Base-by-base conservation (phyloP, 2,329 filamentous ascomycete genomes). In the Penicillium janthinellum region DNA sequence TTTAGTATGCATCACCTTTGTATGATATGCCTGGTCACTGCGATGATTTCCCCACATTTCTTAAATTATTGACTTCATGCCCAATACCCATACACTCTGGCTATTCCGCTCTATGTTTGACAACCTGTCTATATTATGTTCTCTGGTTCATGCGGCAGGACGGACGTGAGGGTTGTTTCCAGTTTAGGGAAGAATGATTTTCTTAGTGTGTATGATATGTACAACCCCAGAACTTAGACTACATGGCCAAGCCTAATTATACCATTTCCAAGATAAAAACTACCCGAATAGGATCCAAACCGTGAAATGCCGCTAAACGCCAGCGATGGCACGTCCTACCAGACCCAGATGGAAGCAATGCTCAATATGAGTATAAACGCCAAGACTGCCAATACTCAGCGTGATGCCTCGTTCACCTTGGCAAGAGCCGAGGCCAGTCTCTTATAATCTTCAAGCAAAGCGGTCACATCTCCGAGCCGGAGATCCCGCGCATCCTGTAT, bases 361-460 rank as follows among this genome's bases (percentile, higher is more conserved):
- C 15, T 17, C 37, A 17, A 34, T 28, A 51, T 14, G 37, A 50
- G 6, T 41, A 17, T 41, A 35, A 41, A 51, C 12, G 10, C 48
- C 10, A 45, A 20, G 45, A 4, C 2, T 20, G 17, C 17, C 20
- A 5, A 35, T 22, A 39, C 7, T 58, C 56, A 70, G 53, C 63
- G 62, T 54, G 63, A 60, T 14, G 55, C 62, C 8, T 60, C 54
- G 20, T 54, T 54, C 31, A 66, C 58, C 49, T 87, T 85, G 67
- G 86, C 86, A 58, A 93, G 73, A 8, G 84, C 85, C 31, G 81
- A 81, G 0, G 89, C 90, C 49, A 94, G 77, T 55, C 90, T 81
- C 67, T 90, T 85, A 70, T 94, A 94, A 73, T 94, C 90, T 57
- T 86, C 82, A 22, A 94, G 76, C 51, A 94, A 77, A 57, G 90